phyloP scores from a whole-genome alignment of 169 alveolate genomes.

The Plasmodium gallinaceum region DNA sequence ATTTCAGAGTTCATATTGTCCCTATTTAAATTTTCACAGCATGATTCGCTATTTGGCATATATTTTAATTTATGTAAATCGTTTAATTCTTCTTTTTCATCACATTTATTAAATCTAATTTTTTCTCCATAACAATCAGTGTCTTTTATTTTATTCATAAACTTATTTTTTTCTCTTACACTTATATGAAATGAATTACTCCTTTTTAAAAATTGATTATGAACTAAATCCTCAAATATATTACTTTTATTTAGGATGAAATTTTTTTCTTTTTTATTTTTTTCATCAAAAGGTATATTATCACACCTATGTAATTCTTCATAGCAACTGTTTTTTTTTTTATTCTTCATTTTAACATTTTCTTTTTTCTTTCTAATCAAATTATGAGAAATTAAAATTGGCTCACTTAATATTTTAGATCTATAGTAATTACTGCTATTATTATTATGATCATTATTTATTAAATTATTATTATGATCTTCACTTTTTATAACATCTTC shows the following conservation, averaged over 20 bases:
- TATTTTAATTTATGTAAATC: too few species aligned
- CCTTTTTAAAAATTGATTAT: too few species aligned
- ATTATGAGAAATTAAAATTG: background rate
- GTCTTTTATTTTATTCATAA: too few species aligned
- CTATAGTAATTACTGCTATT: background rate
- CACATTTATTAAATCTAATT: background rate
- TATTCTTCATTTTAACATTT: background rate
- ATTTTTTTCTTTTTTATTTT: too few species aligned
- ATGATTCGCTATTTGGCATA: background rate
- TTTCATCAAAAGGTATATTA: background rate
- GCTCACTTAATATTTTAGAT: constrained; percentile 1
- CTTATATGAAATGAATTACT: too few species aligned
- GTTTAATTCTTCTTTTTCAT: too few species aligned
- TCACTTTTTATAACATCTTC: background rate
- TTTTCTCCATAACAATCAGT: background rate
- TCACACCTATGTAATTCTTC: background rate
- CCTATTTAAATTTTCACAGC: background rate
- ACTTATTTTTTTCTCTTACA: too few species aligned
- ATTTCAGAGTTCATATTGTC: background rate
- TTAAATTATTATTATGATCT: background rate
- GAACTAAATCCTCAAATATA: too few species aligned
- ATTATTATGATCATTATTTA: background rate
- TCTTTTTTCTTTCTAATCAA: background rate
- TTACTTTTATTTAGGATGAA: too few species aligned
- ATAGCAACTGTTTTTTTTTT: background rate